Evolutionary conservation across 495 filamentous ascomycete species (phyloP).

Genomic region (Cladorrhinum samala): DNA sequence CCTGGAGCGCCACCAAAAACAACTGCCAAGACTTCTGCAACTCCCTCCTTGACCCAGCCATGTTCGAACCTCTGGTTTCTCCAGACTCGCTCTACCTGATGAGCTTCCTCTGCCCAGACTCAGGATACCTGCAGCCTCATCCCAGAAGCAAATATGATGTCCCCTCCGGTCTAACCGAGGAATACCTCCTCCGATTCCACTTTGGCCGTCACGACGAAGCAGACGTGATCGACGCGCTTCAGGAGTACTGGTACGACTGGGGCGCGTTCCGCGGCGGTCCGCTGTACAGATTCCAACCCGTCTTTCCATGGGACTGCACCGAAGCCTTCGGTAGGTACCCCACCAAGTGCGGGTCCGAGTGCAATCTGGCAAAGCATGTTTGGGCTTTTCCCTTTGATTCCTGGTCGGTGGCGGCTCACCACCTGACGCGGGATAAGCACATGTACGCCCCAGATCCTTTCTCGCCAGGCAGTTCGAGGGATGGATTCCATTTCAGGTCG

Average conservation of each 20-base stretch:
- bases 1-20: constrained; percentile 24
- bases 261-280: constrained; percentile 28
- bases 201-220: constrained; percentile 20
- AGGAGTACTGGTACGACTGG: constrained; percentile 43
- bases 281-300: constrained; percentile 30
- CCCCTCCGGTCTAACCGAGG: constrained; percentile 35
- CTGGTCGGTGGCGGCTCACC: constrained; percentile 33
- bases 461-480: neutral
- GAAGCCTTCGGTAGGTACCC: constrained; percentile 35
- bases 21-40: constrained; percentile 34
- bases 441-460: constrained; percentile 19
- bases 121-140: constrained; percentile 7
- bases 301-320: constrained; percentile 44
- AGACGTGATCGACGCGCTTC: constrained; percentile 35
- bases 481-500: constrained; percentile 16
- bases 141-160: constrained; percentile 31
- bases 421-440: constrained; percentile 27
- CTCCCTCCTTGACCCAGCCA: constrained; percentile 21
- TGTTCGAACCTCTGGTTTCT: constrained; percentile 30
- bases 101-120: constrained; percentile 31
- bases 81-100: constrained; percentile 28
- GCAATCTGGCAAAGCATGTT: constrained; percentile 38
- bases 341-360: constrained; percentile 25
- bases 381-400: constrained; percentile 43
- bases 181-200: constrained; percentile 37